Evolutionary conservation across 805 yeast species (phyloP), one percentile per base, ranked within the genome.

Genomic region (Myxozyma monticola): DNA sequence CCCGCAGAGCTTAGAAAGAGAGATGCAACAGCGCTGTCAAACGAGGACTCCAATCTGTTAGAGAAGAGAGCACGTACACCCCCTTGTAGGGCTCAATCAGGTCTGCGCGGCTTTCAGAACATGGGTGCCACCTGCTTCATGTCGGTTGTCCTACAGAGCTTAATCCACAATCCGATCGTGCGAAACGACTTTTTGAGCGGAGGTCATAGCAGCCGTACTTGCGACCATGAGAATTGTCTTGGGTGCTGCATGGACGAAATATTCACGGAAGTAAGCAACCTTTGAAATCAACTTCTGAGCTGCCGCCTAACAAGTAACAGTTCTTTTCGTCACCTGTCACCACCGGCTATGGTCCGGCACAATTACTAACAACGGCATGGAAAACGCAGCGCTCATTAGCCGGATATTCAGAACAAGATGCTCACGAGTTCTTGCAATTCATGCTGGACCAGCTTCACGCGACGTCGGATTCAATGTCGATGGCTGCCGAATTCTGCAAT

Each of bases 101-200:
- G 97, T 0, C 71, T 93, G 18, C 77, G 85, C 45, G 99, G 99
- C 2, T 79, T 93, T 60, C 83, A 88, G 44, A 91, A 91, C 66
- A 81, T 91, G 83, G 99, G 99, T 0, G 86, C 99, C 0, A 93
- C 99, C 0, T 93, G 99, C 71, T 93, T 88, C 71, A 91, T 93
- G 88, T 86, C 96, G 60, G 85, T 91, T 31, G 81, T 90, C n/a
- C 69, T 93, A 35, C 99, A 93, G 70, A 80, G 95, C 0, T 70
- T 91, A 44, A 73, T 93, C 37, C 99, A 93, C 67, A 93, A 93
- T 64, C 98, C 99, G 5, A 75, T 88, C 50, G 77, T 93, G 37
- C 78, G 91, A 51, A 79, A 82, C 61, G 84, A 83, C 57, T 89
- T 87, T 61, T 75, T 93, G 65, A 74, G 82, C 22, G 95, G 90